Evolutionary conservation across 2,329 filamentous ascomycete species (phyloP), one percentile per base, ranked within the genome.

Genomic region (Dactylellina parvicollis): DNA sequence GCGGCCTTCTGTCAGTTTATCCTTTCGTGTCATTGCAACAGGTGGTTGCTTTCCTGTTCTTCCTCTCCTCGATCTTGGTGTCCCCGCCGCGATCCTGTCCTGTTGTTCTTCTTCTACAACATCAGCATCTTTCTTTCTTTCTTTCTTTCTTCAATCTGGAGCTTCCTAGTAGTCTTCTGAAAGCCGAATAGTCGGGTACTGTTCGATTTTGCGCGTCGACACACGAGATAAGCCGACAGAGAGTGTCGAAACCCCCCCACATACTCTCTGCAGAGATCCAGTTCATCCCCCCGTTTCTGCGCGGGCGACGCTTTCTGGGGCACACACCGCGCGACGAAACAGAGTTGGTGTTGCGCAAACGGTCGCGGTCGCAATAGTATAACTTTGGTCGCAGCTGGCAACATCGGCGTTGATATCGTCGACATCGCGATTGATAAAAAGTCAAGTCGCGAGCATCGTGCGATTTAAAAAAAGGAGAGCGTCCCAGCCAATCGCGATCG

Each of bases 111-210:
- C 40, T 59, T 59, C 59, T 57, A 36, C 34, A 28, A 62, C 34
- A 28, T 44, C 62, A 16, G 64, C 22, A 3, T 38, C n/a, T 40
- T 28, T 52, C 5, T 52, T 40, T 14, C 36, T 34, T 24, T 32
- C 47, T 59, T 64, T 44, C 34, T 14, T 34, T 47, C 24, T 30
- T 36, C 44, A 22, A 56, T n/a, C n/a, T n/a, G n/a, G n/a, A n/a
- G n/a, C n/a, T n/a, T n/a, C n/a, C n/a, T n/a, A n/a, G n/a, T n/a
- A 57, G 50, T 20, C 36, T 50, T 59, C 57, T 50, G 32, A 59
- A 59, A 56, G 59, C 24, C 42, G 52, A 65, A 44, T 59, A 59
- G 67, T 62, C 67, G 55, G 67, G 67, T 20, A 72, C 67, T 59
- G 59, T 65, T 70, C 65, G 34, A 46, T 55, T 70, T 52, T 49